Percentiles rank a stretch among this genome's conserved stretches.
phyloP scores from a whole-genome alignment of 306 rosid species.

The Hippophae tibetana region DNA sequence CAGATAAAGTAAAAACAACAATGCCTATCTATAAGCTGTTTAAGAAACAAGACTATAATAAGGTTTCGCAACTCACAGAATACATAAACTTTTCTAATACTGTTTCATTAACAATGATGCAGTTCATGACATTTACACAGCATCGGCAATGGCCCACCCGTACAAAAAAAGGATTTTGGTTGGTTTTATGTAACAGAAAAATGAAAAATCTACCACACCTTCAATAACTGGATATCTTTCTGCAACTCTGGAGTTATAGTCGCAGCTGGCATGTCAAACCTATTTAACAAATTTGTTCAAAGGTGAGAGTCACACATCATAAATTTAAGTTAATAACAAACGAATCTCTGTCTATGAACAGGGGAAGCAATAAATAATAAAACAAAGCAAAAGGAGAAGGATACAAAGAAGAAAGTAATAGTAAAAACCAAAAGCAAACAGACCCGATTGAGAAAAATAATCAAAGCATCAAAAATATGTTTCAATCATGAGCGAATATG shows the following conservation, averaged over 20 bases:
- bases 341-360: neutral
- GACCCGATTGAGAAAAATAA: neutral
- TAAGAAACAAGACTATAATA: no score
- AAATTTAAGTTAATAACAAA: neutral
- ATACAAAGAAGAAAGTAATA: neutral
- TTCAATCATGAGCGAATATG: neutral
- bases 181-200: neutral
- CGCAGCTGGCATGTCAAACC: slow-evolving; percentile 86
- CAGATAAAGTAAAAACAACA: no score
- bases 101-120: no score
- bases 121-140: neutral
- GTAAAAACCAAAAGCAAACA: neutral
- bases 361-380: no score
- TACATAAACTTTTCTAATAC: no score
- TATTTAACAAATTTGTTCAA: slow-evolving; percentile 13
- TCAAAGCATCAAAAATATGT: neutral
- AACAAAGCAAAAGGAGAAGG: neutral
- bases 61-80: no score
- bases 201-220: slow-evolving; percentile 32
- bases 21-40: no score
- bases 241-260: slow-evolving; percentile 69
- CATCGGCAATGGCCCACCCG: neutral
- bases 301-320: neutral
- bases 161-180: neutral
- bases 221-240: slow-evolving; percentile 56